A percentile compares a stretch with the other conserved stretches of the same genome.
phyloP scores from a whole-genome alignment of 2,329 filamentous ascomycete species.

The Arthrobotrys conoides region DNA sequence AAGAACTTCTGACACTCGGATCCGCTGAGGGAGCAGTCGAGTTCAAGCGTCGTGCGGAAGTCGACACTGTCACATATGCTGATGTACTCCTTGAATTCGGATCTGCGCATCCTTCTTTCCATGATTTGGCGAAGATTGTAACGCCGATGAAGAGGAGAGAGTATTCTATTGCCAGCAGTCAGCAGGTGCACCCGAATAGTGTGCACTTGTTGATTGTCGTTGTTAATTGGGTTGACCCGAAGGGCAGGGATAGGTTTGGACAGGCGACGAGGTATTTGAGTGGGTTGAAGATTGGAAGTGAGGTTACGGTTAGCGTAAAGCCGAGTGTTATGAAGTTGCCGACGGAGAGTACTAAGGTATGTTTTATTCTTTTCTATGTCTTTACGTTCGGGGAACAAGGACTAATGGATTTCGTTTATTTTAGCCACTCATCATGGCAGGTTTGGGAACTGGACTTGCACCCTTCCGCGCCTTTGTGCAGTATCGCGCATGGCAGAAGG shows the following conservation, averaged over 20 bases:
- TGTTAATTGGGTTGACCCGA: constrained; percentile 92
- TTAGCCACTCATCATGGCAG: constrained; percentile 93
- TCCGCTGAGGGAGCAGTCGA: constrained; percentile 85
- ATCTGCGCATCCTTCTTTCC: constrained; percentile 88
- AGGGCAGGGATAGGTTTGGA: constrained; percentile 89
- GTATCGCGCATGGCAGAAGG: constrained; percentile 97
- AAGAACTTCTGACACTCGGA: constrained; percentile 81
- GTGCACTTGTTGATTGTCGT: constrained; percentile 97
- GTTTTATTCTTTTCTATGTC: constrained; percentile 18
- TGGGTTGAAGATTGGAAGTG: constrained; percentile 79
- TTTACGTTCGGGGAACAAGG: no score
- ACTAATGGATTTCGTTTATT: constrained; percentile 20
- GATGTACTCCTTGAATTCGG: constrained; percentile 91
- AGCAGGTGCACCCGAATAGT: constrained; percentile 90
- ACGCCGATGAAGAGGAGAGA: constrained; percentile 94
- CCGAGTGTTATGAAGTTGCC: constrained; percentile 99
- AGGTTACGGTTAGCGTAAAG: constrained; percentile 94
- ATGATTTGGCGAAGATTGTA: constrained; percentile 89
- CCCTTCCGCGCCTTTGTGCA: constrained; percentile 99
- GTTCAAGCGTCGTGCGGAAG: constrained; percentile 91
- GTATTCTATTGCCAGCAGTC: constrained; percentile 98
- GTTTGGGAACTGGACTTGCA: constrained; percentile 95
- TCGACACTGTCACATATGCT: constrained; percentile 91
- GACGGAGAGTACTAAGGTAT: constrained; percentile 78
- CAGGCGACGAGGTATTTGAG: constrained; percentile 94